A percentile compares a stretch with the other conserved stretches of the same genome.
These are phyloP conservation scores for Tuber borchii DNA, from an alignment of 495 filamentous ascomycete species.

Conservation along the genomic window DNA sequence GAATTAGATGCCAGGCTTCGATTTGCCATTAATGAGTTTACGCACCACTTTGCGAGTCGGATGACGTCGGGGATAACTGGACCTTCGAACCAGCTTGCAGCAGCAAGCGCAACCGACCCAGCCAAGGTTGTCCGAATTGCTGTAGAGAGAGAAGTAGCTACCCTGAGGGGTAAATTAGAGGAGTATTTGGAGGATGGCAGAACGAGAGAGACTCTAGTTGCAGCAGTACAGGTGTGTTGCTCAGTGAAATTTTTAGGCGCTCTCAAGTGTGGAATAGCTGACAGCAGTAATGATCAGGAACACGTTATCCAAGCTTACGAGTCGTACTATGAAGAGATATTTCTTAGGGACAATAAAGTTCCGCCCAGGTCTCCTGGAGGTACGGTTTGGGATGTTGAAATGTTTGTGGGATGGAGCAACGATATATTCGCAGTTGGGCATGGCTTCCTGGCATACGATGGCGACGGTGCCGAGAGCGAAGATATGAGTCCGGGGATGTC, in stretches of 20 bases:
- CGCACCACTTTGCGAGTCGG: constrained; percentile 31
- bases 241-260: not conserved
- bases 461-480: constrained; percentile 42
- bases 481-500: constrained; percentile 40
- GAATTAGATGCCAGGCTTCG: constrained; percentile 43
- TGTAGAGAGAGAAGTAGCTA: constrained; percentile 32
- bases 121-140: constrained; percentile 15
- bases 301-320: constrained; percentile 56
- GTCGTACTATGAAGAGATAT: constrained; percentile 50
- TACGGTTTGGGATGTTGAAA: constrained; percentile 59
- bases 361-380: constrained; percentile 19
- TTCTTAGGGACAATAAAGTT: constrained; percentile 22
- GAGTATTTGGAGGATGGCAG: constrained; percentile 57
- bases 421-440: constrained; percentile 53
- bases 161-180: constrained; percentile 45
- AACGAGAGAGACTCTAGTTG: constrained; percentile 58
- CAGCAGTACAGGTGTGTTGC: constrained; percentile 49
- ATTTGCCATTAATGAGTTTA: constrained; percentile 38
- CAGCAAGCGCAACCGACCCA: constrained; percentile 34
- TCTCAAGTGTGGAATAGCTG: not conserved
- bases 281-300: constrained; percentile 42
- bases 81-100: constrained; percentile 22
- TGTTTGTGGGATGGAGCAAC: constrained; percentile 56
- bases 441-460: constrained; percentile 42
- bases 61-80: constrained; percentile 35